Evolutionary conservation across 2,329 filamentous ascomycete genomes (phyloP).

Genomic region (Scolecobasidium constrictum): DNA sequence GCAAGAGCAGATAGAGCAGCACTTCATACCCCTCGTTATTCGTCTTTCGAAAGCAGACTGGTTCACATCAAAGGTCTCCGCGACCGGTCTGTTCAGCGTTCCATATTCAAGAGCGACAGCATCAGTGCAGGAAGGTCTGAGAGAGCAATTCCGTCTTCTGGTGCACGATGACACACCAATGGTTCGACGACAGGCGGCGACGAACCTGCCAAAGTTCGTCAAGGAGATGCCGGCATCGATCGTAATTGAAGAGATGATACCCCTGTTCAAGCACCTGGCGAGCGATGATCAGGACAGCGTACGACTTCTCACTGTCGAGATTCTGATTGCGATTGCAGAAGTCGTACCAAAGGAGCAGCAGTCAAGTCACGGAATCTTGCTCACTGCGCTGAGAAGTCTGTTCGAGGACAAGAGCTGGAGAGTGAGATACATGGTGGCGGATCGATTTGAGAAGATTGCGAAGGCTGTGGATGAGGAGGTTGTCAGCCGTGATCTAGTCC

Average conservation of each 20-base stretch:
- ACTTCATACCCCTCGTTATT: conserved; percentile 91
- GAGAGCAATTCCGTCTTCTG: conserved; percentile 82
- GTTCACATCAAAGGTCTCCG: conserved; percentile 99
- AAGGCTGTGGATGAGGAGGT: conserved; percentile 98
- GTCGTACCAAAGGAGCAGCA: conserved; percentile 97
- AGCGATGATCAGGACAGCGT: conserved; percentile 97
- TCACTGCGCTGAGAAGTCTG: conserved; percentile 80
- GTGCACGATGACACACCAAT: conserved; percentile 98
- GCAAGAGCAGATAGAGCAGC: conserved; percentile 85
- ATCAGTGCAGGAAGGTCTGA: conserved; percentile 79
- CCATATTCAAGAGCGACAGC: conserved; percentile 88
- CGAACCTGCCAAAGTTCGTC: conserved; percentile 93
- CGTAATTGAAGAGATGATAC: conserved; percentile 98
- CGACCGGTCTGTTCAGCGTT: conserved; percentile 85
- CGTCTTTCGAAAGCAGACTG: conserved; percentile 98
- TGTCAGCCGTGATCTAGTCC: conserved; percentile 83
- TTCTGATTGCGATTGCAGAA: conserved; percentile 92
- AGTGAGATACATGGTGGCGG: conserved; percentile 97
- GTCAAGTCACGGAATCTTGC: conserved; percentile 83
- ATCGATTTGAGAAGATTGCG: conserved; percentile 98
- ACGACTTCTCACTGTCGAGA: conserved; percentile 86
- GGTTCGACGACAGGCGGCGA: conserved; percentile 94
- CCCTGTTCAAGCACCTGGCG: conserved; percentile 92
- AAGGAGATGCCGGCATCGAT: conserved; percentile 89
- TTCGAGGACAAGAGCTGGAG: conserved; percentile 99